A percentile compares a stretch with the other conserved stretches of the same genome.
Conservation (phyloP, 225 moss, liverwort and hornwort genomes). For the Climacium dendroides region DNA sequence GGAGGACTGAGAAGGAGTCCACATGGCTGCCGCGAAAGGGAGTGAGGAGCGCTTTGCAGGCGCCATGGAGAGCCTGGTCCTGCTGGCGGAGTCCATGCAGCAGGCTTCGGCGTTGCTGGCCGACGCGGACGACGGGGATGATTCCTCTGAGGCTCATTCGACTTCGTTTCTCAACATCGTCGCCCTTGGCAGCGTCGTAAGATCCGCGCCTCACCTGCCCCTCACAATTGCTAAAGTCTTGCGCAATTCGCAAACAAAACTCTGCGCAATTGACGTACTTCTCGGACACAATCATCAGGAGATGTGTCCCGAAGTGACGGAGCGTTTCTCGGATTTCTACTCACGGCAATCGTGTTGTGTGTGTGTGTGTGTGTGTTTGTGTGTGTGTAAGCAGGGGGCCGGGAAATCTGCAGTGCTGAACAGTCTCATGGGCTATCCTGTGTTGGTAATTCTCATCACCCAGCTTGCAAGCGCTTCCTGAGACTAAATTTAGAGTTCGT, state of each 20-base stretch:
- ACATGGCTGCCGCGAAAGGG: constrained; percentile 13
- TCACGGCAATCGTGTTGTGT: background rate
- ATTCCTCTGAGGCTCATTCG: background rate
- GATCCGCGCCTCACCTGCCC: background rate
- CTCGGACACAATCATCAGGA: background rate
- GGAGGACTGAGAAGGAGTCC: background rate
- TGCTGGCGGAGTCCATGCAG: constrained; percentile 91
- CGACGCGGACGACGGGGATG: constrained; percentile 63
- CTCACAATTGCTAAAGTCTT: background rate
- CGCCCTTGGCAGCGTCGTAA: constrained; percentile 29
- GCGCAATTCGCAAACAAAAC: background rate
- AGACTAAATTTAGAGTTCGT: background rate
- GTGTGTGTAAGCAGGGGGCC: constrained; percentile 50
- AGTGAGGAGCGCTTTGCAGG: constrained; percentile 37
- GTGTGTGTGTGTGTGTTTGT: background rate
- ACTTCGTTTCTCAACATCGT: constrained; percentile 29
- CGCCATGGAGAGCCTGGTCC: constrained; percentile 83
- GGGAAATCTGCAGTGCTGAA: constrained; percentile 97
- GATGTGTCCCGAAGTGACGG: background rate
- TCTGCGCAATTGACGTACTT: background rate
- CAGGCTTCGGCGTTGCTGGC: constrained; percentile 77
- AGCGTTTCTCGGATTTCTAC: background rate
- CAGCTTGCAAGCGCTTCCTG: background rate
- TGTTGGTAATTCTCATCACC: constrained; percentile 48
- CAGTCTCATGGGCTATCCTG: constrained; percentile 85